Base-by-base conservation (phyloP, 1,139 yeast species). In the Scheffersomyces segobiensis region DNA sequence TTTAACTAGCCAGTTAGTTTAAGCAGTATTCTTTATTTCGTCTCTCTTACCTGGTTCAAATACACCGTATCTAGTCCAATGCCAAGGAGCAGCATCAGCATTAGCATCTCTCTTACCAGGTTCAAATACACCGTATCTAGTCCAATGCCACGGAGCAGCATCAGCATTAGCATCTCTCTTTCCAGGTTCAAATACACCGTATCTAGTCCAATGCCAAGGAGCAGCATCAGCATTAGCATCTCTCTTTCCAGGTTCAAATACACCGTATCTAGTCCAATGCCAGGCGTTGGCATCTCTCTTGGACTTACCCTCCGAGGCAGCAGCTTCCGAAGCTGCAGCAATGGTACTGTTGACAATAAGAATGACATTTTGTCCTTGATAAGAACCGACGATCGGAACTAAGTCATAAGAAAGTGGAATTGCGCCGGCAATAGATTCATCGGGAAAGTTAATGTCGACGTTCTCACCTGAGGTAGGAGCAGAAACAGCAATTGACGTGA, bases 341-440 rank as follows among this genome's bases (percentile, higher is more conserved):
- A 57, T 46, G 47, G 71, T 68, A 19, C 67, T 55, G 60, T 68
- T 68, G 57, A 68, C 63, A 49, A 67, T 54, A 49, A 67, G 54
- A 20, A 68, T 58, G 20, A 60, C 61, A 52, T 60, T 63, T 49
- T 65, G 62, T 18, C 69, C 70, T 50, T 66, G 59, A 19, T 60
- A 42, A 10, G 60, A 63, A 46, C 61, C 59, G n/a, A 66, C 59
- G 24, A 67, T 53, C 0, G 68, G 66, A 14, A 57, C 65, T 24
- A 62, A 60, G 24, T 67, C 70, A 22, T 55, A 60, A 8, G 63
- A 49, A 46, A 68, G 55, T 3, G 60, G 57, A 32, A 58, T 52
- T 20, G 56, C 56, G 50, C 60, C 63, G 46, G 55, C 53, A 52
- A 68, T 57, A 20, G 71, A 67, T 47, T 66, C 64, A 12, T 64